Percentiles rank a stretch among this genome's conserved stretches.
Evolutionary conservation across 768 basidiomycete species (phyloP).

Genomic region (Boletus bicolor): DNA sequence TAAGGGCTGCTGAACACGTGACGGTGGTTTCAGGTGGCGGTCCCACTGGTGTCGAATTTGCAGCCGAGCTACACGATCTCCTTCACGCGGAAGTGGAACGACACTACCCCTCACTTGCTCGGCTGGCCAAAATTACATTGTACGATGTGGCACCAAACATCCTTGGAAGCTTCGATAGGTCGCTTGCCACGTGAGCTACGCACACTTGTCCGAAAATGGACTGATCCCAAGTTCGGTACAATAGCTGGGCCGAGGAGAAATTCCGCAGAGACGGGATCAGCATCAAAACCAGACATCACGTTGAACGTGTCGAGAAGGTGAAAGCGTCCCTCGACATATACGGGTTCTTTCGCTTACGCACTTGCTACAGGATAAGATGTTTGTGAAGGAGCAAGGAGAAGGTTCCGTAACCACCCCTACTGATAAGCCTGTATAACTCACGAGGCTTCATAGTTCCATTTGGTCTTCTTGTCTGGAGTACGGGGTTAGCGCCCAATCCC

Average conservation of each 20-base stretch:
- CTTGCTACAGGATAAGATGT: constrained; percentile 53
- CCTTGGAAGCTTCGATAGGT: constrained; percentile 69
- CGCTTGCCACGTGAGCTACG: constrained; percentile 50
- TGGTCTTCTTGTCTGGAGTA: constrained; percentile 85
- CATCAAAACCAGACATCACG: constrained; percentile 70
- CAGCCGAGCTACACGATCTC: constrained; percentile 79
- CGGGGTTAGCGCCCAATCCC: constrained; percentile 81
- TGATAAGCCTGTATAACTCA: constrained; percentile 3
- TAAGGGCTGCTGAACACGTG: constrained; percentile 4
- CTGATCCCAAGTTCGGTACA: not conserved
- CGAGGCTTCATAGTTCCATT: constrained; percentile 54
- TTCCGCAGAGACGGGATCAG: constrained; percentile 73
- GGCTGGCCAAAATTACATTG: constrained; percentile 66
- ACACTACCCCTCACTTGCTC: constrained; percentile 62
- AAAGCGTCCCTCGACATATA: constrained; percentile 9
- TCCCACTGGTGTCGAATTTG: constrained; percentile 79
- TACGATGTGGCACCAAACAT: constrained; percentile 83
- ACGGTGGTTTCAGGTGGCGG: constrained; percentile 52
- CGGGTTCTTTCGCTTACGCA: constrained; percentile 8
- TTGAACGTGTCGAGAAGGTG: constrained; percentile 64
- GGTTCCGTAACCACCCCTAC: constrained; percentile 35
- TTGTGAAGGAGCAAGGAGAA: constrained; percentile 70
- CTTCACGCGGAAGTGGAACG: constrained; percentile 59
- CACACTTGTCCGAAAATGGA: not conserved
- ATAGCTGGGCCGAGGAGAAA: constrained; percentile 64